A percentile compares a stretch with the other conserved stretches of the same genome.
Evolutionary conservation across 495 filamentous ascomycete species (phyloP).

Genomic region (Articulospora tetracladia): DNA sequence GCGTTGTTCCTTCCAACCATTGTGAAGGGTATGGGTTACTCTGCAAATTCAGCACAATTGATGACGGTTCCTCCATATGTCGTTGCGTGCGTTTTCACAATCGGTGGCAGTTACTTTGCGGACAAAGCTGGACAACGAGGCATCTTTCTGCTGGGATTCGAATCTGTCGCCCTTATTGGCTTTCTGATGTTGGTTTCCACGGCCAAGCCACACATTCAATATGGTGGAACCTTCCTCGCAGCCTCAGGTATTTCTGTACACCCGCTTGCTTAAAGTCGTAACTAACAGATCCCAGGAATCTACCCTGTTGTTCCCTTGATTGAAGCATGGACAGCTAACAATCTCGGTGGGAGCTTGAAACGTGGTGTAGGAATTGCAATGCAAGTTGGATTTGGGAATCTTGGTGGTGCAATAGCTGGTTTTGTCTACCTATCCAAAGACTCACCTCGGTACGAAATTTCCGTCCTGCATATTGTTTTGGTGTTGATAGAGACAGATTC

Average conservation of each 20-base stretch:
- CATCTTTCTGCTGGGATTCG: conserved; percentile 53
- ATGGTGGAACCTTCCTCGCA: conserved; percentile 69
- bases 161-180: conserved; percentile 49
- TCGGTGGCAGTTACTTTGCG: conserved; percentile 47
- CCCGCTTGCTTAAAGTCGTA: conserved; percentile 44
- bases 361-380: conserved; percentile 73
- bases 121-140: conserved; percentile 48
- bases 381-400: conserved; percentile 76
- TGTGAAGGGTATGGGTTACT: conserved; percentile 59
- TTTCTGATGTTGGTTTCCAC: conserved; percentile 61
- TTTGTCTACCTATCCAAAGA: conserved; percentile 60
- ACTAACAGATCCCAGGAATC: conserved; percentile 53
- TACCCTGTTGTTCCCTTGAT: conserved; percentile 73
- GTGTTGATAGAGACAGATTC: conserved; percentile 3
- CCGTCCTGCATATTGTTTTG: not conserved
- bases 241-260: conserved; percentile 68
- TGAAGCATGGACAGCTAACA: conserved; percentile 77
- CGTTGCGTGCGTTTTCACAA: conserved; percentile 51
- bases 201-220: conserved; percentile 55
- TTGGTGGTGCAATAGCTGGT: conserved; percentile 64
- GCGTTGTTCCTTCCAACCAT: conserved; percentile 68
- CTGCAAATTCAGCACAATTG: conserved; percentile 57
- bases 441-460: conserved; percentile 48
- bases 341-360: conserved; percentile 75
- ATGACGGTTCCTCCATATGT: conserved; percentile 66